Base-by-base conservation (phyloP, 352 stramenopile genomes). In the Globisporangium splendens region DNA sequence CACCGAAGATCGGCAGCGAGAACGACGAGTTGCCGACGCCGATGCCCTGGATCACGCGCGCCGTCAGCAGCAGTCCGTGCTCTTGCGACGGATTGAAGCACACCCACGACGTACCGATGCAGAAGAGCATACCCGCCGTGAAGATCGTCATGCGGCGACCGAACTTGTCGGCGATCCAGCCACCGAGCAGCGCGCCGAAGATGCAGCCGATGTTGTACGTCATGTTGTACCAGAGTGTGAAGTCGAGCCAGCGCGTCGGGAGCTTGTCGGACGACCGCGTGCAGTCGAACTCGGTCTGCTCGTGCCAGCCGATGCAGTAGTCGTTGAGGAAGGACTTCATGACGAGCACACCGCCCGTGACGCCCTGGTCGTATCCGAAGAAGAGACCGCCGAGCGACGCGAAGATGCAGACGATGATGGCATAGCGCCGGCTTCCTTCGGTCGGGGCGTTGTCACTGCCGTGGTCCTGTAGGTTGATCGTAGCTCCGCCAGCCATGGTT, bases 311-410 rank as follows among this genome's bases (percentile, higher is more conserved):
- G 46, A 69, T 41, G 43, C 69, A 76, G 24, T 72, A 76, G 18
- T 64, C 62, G 14, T 61, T 38, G 11, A 76, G 55, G 39, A 76
- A 76, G 33, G 61, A 69, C 44, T 66, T 43, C 65, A 76, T 76
- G 52, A 76, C 62, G 15, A 76, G 59, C 41, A 76, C 69, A 38
- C 69, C 69, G 31, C 69, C 69, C 2, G 69, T 76, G n/a, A 76
- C 65, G 39, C 69, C 69, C 43, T 73, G 65, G 56, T 73, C 69
- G 5, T 35, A 35, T 8, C 28, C 28, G 28, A 35, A 35, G 28
- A 35, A 35, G 28, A 35, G 28, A 10, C 69, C 69, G 20, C 69
- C 69, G n/a, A 76, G 62, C 52, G 69, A 73, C 21, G 69, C 61
- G 17, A 76, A 76, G 48, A 76, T 15, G 43, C 65, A 73, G 42